phyloP scores from a whole-genome alignment of 176 grass and related monocot genomes.

The Phragmites australis region DNA sequence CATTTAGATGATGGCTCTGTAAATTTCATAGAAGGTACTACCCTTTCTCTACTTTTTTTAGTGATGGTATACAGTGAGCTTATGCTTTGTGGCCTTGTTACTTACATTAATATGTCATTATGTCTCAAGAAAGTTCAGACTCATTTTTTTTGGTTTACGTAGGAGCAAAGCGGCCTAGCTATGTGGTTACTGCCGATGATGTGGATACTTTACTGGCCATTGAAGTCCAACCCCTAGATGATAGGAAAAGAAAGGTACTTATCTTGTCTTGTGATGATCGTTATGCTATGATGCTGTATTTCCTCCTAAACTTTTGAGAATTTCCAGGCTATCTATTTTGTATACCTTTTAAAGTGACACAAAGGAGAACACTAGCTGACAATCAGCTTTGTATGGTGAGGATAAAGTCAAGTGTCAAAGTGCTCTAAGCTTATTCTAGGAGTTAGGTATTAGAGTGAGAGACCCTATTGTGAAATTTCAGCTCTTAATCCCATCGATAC shows the following conservation, averaged over 20 bases:
- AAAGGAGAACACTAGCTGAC: not conserved
- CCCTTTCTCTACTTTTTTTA: not conserved
- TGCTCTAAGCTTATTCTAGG: not conserved
- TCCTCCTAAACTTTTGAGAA: not conserved
- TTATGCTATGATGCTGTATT: slow-evolving; percentile 10
- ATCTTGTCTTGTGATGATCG: slow-evolving; percentile 27
- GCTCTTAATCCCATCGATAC: not conserved
- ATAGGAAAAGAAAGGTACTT: slow-evolving; percentile 86
- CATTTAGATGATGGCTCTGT: slow-evolving; percentile 90
- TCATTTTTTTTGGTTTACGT: slow-evolving; percentile 35
- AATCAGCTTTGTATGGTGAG: not conserved
- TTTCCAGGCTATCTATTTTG: not conserved
- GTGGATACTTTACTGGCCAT: slow-evolving; percentile 85
- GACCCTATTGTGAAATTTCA: not conserved
- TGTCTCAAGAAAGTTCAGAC: slow-evolving; percentile 26
- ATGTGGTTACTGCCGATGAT: slow-evolving; percentile 96
- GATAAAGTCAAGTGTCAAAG: not conserved
- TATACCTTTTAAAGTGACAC: slow-evolving; percentile 19
- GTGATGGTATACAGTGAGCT: slow-evolving; percentile 1
- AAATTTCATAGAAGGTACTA: slow-evolving; percentile 84
- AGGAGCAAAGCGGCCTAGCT: slow-evolving; percentile 81
- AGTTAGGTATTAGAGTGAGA: not conserved
- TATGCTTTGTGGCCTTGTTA: slow-evolving; percentile 27
- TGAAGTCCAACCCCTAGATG: slow-evolving; percentile 94
- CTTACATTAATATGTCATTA: slow-evolving; percentile 22